Base-by-base conservation (phyloP, 2,329 filamentous ascomycete species). In the Huntiella savannae region DNA sequence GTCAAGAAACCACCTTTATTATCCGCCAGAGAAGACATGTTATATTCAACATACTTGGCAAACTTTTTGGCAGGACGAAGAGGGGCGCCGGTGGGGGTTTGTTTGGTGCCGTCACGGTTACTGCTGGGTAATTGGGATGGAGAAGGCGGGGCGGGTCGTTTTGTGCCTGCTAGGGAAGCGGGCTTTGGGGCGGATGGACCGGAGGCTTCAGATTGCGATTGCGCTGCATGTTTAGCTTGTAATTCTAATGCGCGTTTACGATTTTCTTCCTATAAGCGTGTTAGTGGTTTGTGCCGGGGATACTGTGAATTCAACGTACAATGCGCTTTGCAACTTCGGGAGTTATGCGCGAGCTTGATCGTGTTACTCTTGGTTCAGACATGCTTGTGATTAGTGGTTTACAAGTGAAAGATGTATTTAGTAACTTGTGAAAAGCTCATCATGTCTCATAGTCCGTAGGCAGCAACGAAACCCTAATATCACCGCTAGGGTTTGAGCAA, bases 11-110 rank as follows among this genome's bases (percentile, higher is more conserved):
- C 91, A 51, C 91, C 91, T 58, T 95, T 95, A 1, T 88, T 96
- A 60, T 98, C 91, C 5, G 81, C 92, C 86, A 98, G 96, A 63
- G 88, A 82, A 58, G 82, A 88, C 63, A 98, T 91, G 61, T 98
- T 91, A 64, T 95, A 96, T 58, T 98, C 91, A 57, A 98, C 87
- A 59, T 82, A 96, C 60, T 91, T 88, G 50, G 82, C 77, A 54
- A 96, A 95, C 57, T 92, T 95, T 56, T 78, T 75, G 40, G 84
- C 83, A 1, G 88, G 80, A 47, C 77, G 77, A 43, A 92, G 77
- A 38, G 60, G 50, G 59, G 57, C 65, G 12, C 67, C 65, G 52
- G 70, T 63, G 54, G 57, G 55, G 84, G 79, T 55, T 75, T 73
- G 32, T 71, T 83, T 10, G 69, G 62, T 1, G 73, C 72, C 0